Evolutionary conservation across 805 yeast genomes (phyloP).

Genomic region (Lipomyces chichibuensis): DNA sequence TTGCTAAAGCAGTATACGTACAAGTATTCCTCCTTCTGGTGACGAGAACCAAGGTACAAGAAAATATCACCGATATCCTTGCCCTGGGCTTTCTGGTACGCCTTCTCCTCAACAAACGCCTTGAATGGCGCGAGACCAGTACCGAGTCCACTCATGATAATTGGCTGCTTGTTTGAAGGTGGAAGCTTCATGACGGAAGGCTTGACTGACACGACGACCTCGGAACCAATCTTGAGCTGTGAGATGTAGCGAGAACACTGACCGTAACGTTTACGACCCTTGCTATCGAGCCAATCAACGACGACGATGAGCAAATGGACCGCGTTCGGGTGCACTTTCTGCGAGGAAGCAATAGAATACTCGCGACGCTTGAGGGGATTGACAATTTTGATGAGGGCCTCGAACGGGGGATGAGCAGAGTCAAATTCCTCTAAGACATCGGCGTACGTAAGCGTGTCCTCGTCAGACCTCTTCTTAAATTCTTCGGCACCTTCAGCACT

Average conservation of each 20-base stretch:
- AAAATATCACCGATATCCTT: slow-evolving; percentile 84
- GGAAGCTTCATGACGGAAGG: slow-evolving; percentile 98
- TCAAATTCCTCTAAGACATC: slow-evolving; percentile 80
- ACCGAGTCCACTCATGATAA: slow-evolving; percentile 96
- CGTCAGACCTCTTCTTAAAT: slow-evolving; percentile 82
- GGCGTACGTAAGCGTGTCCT: slow-evolving; percentile 75
- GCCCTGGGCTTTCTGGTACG: slow-evolving; percentile 91
- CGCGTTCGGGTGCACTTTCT: slow-evolving; percentile 85
- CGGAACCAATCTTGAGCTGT: slow-evolving; percentile 76
- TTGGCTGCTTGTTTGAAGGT: slow-evolving; percentile 81
- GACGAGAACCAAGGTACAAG: slow-evolving; percentile 91
- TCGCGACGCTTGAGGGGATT: slow-evolving; percentile 95
- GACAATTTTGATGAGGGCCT: slow-evolving; percentile 69
- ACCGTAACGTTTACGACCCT: slow-evolving; percentile 85
- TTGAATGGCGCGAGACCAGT: slow-evolving; percentile 98
- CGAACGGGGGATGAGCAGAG: slow-evolving; percentile 76
- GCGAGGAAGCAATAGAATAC: slow-evolving; percentile 96
- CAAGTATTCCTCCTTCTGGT: slow-evolving; percentile 89
- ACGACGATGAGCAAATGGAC: slow-evolving; percentile 91
- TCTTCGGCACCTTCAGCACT: slow-evolving; percentile 82
- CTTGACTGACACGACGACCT: slow-evolving; percentile 89
- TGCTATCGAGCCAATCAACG: slow-evolving; percentile 89
- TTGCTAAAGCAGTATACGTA: slow-evolving; percentile 12
- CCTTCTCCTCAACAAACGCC: slow-evolving; percentile 93
- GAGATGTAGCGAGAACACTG: slow-evolving; percentile 92